Evolutionary conservation across 2,329 filamentous ascomycete species (phyloP).

Genomic region (Ceratocystis ficicola): DNA sequence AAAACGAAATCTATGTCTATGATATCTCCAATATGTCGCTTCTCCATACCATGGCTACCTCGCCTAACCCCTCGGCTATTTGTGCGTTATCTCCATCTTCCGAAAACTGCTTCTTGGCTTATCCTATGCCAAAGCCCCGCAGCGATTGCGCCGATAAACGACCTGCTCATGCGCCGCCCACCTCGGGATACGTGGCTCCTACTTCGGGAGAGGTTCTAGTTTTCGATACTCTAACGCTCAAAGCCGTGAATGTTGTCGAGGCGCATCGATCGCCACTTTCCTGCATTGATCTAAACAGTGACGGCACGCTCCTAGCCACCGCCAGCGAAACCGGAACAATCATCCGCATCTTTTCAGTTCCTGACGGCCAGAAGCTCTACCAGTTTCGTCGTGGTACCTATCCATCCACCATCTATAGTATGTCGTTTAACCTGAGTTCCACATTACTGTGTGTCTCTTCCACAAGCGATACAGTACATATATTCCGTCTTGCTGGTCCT

Average conservation of each 20-base stretch:
- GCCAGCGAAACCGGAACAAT: slow-evolving; percentile 97
- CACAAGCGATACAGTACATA: slow-evolving; percentile 89
- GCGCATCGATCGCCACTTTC: slow-evolving; percentile 86
- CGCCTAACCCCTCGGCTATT: slow-evolving; percentile 81
- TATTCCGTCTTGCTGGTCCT: slow-evolving; percentile 64
- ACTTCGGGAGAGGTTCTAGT: slow-evolving; percentile 87
- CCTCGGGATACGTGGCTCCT: slow-evolving; percentile 56
- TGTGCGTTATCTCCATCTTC: slow-evolving; percentile 88
- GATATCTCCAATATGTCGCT: slow-evolving; percentile 98
- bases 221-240: slow-evolving; percentile 78
- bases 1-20: slow-evolving; percentile 95
- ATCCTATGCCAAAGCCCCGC: slow-evolving; percentile 67
- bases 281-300: slow-evolving; percentile 80
- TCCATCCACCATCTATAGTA: slow-evolving; percentile 91
- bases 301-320: slow-evolving; percentile 83
- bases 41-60: slow-evolving; percentile 82
- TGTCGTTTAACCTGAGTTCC: slow-evolving; percentile 94
- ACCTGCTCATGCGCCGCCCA: slow-evolving; percentile 73
- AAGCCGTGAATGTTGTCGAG: slow-evolving; percentile 90
- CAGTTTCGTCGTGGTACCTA: slow-evolving; percentile 94
- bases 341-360: slow-evolving; percentile 88
- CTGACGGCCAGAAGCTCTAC: slow-evolving; percentile 81
- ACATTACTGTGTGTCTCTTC: slow-evolving; percentile 92
- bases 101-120: slow-evolving; percentile 90
- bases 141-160: slow-evolving; percentile 46